Base-by-base conservation (phyloP, 2,329 filamentous ascomycete species). In the Phyllosticta paracitricarpa region DNA sequence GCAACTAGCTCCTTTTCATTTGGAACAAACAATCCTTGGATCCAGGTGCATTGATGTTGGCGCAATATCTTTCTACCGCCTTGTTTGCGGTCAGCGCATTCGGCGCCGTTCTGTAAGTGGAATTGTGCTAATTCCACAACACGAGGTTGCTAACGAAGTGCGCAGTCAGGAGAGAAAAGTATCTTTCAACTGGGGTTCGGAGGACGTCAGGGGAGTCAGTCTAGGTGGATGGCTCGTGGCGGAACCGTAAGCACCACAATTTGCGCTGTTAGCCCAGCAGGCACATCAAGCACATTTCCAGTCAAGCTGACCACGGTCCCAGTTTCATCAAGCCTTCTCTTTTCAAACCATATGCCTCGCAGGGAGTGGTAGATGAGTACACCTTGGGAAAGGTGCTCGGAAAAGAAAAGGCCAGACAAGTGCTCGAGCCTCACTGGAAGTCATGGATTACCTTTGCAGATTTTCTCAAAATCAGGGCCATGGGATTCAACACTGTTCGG, bases 301-400 rank as follows among this genome's bases (percentile, higher is more conserved):
- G 12, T 17, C 24, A 25, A 22, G 3, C 10, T 53, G 25, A 28
- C 25, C 17, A 12, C 22, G 22, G 22, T 9, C 9, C n/a, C 56
- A 72, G 71, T 35, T 83, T 80, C 80, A 84, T 84, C 58, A 84
- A 81, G 4, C 82, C 82, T n/a, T 82, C 79, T 1, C 74, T 84
- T 56, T 84, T 84, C 66, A 70, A 77, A 63, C 65, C 60, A 63
- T 68, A 53, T 65, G 67, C 59, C 65, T 65, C 63, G 61, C 66
- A 58, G 68, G 70, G 58, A 35, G 73, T 80, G 54, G 70, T 81
- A 12, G 81, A 82, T 63, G 81, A 82, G 65, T 82, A 76, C 67
- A 82, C 80, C 0, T 71, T 82, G n/a, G 71, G 72, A 24, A 61
- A 82, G 64, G 75, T 76, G 55, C 73, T 84, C 6, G 81, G 81